phyloP scores from a whole-genome alignment of 352 stramenopile species.

The Paralagenidium karlingii region DNA sequence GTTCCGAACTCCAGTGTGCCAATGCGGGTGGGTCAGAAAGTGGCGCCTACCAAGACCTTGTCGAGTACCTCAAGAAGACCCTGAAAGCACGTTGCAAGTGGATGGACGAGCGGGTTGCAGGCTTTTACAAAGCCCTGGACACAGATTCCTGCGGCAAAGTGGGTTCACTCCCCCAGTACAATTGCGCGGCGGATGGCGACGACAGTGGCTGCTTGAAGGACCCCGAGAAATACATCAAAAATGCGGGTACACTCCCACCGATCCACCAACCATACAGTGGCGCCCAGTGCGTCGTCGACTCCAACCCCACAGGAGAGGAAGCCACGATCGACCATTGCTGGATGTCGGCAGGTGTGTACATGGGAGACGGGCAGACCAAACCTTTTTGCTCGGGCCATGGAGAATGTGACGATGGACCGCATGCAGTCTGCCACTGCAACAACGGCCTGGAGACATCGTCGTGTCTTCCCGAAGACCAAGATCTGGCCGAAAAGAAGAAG shows the following conservation, averaged over 20 bases:
- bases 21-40: slow-evolving; percentile 1
- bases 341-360: slow-evolving; percentile 45
- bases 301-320: slow-evolving; percentile 8
- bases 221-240: slow-evolving; percentile 14
- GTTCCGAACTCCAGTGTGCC: slow-evolving; percentile 2
- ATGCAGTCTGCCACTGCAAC: background rate
- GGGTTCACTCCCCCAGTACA: slow-evolving; percentile 6
- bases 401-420: slow-evolving; percentile 1
- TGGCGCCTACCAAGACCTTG: slow-evolving; percentile 6
- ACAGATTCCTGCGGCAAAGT: background rate
- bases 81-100: slow-evolving; percentile 3
- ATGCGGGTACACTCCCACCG: slow-evolving; percentile 24
- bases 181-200: slow-evolving; percentile 8
- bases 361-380: slow-evolving; percentile 29
- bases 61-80: slow-evolving; percentile 1
- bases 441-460: too few relatives aligned
- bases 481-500: too few relatives aligned
- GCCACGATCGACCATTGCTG: slow-evolving; percentile 66
- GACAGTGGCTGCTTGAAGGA: slow-evolving; percentile 9
- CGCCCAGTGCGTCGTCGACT: slow-evolving; percentile 5
- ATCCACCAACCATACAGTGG: slow-evolving; percentile 11
- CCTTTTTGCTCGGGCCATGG: slow-evolving; percentile 65
- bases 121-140: slow-evolving; percentile 4
- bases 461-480: too few relatives aligned
- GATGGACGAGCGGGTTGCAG: slow-evolving; percentile 10